Evolutionary conservation across 2,329 filamentous ascomycete genomes (phyloP).

Genomic region (Botrytis aclada): DNA sequence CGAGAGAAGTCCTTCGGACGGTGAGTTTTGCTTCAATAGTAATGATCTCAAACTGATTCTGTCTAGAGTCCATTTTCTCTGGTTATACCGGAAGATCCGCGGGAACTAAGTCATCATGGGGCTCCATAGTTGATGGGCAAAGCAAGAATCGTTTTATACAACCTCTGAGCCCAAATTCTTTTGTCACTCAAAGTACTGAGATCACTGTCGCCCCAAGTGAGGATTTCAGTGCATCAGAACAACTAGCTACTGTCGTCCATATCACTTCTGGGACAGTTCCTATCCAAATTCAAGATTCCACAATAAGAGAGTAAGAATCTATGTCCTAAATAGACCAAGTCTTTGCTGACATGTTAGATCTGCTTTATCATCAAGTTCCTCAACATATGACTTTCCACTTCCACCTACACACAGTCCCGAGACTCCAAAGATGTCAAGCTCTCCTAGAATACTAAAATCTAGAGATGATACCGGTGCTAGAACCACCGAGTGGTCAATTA

Average conservation of each 20-base stretch:
- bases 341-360: constrained; percentile 17
- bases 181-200: constrained; percentile 44
- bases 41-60: constrained; percentile 23
- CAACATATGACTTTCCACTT: constrained; percentile 30
- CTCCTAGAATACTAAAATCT: not conserved
- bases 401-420: constrained; percentile 19
- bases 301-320: constrained; percentile 22
- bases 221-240: constrained; percentile 36
- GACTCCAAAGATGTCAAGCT: not conserved
- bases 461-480: constrained; percentile 16
- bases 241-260: constrained; percentile 40
- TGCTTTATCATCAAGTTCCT: constrained; percentile 20
- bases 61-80: constrained; percentile 47
- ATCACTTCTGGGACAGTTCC: constrained; percentile 36
- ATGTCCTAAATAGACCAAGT: too few species aligned
- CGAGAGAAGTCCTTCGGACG: constrained; percentile 27
- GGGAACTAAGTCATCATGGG: constrained; percentile 39
- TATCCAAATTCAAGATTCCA: constrained; percentile 25
- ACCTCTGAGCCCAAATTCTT: constrained; percentile 43
- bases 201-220: constrained; percentile 40
- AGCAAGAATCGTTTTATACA: constrained; percentile 38
- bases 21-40: constrained; percentile 19
- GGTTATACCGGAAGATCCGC: constrained; percentile 43
- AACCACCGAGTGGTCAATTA: constrained; percentile 21
- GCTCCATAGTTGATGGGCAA: constrained; percentile 35